phyloP scores from a whole-genome alignment of 306 rosid species.

The Styphnolobium japonicum region DNA sequence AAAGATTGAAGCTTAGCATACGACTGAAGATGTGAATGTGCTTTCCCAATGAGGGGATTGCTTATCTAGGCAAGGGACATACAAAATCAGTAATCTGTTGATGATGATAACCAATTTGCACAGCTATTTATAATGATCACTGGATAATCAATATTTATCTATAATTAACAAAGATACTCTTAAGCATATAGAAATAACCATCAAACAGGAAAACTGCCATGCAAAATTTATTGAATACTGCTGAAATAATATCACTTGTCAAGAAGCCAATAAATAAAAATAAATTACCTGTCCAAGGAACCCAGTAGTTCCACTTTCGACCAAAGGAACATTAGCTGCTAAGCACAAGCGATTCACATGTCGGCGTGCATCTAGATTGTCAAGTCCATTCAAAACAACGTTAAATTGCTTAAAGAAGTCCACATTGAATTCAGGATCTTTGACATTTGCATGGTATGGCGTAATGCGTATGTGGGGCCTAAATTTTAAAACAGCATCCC shows the following conservation, averaged over 20 bases:
- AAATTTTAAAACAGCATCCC: constrained; percentile 95
- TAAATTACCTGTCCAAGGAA: constrained; percentile 93
- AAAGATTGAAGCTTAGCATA: background rate
- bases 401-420: constrained; percentile 91
- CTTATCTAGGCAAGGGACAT: background rate
- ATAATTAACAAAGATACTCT: background rate
- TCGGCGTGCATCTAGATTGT: constrained; percentile 96
- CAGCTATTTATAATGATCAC: background rate
- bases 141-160: background rate
- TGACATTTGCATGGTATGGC: constrained; percentile 93
- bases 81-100: background rate
- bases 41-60: background rate
- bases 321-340: constrained; percentile 93
- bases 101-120: background rate
- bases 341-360: constrained; percentile 95
- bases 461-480: constrained; percentile 84
- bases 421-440: constrained; percentile 76
- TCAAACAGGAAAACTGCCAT: background rate
- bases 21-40: background rate
- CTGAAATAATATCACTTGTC: background rate
- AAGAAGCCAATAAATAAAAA: constrained; percentile 19
- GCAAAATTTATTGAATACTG: background rate
- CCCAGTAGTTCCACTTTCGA: constrained; percentile 99
- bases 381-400: constrained; percentile 95
- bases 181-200: background rate